Evolutionary conservation across 345 rosid species (phyloP).

Genomic region (Gossypium anomalum): DNA sequence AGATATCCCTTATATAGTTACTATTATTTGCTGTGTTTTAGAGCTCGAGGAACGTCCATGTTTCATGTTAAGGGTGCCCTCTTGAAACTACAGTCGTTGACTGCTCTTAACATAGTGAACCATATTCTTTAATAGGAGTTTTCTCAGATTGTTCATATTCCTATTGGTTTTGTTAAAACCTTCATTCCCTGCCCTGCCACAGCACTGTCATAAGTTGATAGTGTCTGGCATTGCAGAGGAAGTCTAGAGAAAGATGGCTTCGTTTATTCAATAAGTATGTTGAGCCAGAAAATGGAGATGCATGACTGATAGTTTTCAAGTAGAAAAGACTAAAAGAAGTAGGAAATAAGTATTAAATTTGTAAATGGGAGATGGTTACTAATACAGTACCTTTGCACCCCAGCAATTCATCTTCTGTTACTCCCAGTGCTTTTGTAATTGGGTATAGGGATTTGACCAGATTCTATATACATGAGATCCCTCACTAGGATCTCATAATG

Average conservation of each 20-base stretch:
- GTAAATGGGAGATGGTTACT: neutral
- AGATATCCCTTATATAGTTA: neutral
- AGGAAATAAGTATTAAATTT: neutral
- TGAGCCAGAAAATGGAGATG: neutral
- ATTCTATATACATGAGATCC: slow-evolving; percentile 67
- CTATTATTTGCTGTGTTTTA: slow-evolving; percentile 5
- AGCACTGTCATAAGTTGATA: neutral
- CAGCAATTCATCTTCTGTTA: slow-evolving; percentile 33
- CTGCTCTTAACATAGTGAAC: neutral
- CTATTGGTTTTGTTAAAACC: neutral
- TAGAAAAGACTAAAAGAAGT: neutral
- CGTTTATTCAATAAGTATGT: neutral
- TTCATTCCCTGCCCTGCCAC: neutral
- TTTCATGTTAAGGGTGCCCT: neutral
- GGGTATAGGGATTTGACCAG: slow-evolving; percentile 66
- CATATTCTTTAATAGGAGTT: neutral
- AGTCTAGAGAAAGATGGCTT: neutral
- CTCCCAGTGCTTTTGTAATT: slow-evolving; percentile 39
- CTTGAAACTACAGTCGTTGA: neutral
- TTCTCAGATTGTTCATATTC: neutral
- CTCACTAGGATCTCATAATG: slow-evolving; percentile 82
- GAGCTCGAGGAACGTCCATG: slow-evolving; percentile 5
- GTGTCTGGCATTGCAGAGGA: slow-evolving; percentile 13
- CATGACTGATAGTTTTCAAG: neutral
- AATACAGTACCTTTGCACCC: slow-evolving; percentile 35